Evolutionary conservation across 495 filamentous ascomycete genomes (phyloP).

Genomic region (Xylaria telfairii): DNA sequence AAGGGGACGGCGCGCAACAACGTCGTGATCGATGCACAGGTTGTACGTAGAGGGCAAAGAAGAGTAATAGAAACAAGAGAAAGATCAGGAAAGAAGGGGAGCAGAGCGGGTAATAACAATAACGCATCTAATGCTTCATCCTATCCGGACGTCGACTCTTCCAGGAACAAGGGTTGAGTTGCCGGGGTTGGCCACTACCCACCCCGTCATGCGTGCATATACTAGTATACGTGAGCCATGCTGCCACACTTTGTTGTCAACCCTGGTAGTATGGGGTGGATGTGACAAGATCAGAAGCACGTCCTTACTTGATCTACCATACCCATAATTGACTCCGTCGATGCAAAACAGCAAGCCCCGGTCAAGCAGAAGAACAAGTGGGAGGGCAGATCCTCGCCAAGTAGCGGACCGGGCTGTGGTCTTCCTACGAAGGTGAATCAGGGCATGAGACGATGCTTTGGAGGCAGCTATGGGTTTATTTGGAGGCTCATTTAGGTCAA

Average conservation of each 20-base stretch:
- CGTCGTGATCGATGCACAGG: conserved; percentile 52
- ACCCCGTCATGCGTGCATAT: conserved; percentile 26
- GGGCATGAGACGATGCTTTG: conserved; percentile 19
- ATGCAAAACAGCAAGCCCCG: conserved; percentile 36
- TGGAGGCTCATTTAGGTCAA: conserved; percentile 10
- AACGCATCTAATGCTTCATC: conserved; percentile 38
- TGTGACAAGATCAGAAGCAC: conserved; percentile 38
- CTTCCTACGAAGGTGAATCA: conserved; percentile 15
- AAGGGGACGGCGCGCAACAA: conserved; percentile 54
- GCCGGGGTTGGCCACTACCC: conserved; percentile 19
- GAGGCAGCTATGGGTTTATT: neutral
- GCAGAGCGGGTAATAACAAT: conserved; percentile 38
- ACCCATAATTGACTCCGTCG: conserved; percentile 32
- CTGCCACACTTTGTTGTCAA: conserved; percentile 18
- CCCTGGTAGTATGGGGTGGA: conserved; percentile 36
- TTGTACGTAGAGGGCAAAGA: conserved; percentile 47
- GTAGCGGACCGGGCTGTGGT: neutral
- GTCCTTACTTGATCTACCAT: conserved; percentile 38
- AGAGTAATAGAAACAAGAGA: conserved; percentile 48
- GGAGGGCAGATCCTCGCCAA: neutral
- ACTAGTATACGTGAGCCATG: conserved; percentile 11
- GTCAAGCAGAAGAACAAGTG: conserved; percentile 19
- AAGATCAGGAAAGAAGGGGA: conserved; percentile 35
- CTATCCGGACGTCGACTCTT: conserved; percentile 32
- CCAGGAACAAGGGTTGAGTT: conserved; percentile 35